These are phyloP conservation scores for Eragrostis nindensis DNA, from an alignment of 176 grass and related monocot genomes.

Conservation along the genomic window DNA sequence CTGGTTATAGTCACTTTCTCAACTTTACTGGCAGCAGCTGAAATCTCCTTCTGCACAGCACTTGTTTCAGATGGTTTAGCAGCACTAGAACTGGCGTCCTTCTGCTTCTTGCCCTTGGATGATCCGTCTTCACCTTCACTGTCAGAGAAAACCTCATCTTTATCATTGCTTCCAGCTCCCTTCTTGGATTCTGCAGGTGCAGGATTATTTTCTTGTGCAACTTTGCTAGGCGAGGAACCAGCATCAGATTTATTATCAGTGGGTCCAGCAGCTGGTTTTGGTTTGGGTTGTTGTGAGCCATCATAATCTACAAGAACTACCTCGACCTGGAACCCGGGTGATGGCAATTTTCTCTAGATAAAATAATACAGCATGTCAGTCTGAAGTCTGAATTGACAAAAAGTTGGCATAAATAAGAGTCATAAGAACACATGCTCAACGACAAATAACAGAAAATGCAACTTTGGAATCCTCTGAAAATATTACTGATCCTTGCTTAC, in stretches of 20 bases:
- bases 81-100: constrained; percentile 23
- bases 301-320: constrained; percentile 86
- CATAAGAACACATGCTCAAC: neutral
- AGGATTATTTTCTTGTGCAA: constrained; percentile 52
- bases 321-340: constrained; percentile 91
- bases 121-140: constrained; percentile 76
- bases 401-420: neutral
- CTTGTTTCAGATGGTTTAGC: constrained; percentile 62
- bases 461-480: neutral
- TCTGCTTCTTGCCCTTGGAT: constrained; percentile 55
- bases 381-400: neutral
- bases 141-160: constrained; percentile 89
- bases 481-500: constrained; percentile 1
- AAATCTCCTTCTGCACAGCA: constrained; percentile 34
- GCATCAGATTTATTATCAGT: constrained; percentile 44
- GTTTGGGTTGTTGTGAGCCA: constrained; percentile 57
- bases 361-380: constrained; percentile 34
- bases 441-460: constrained; percentile 9
- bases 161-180: constrained; percentile 58
- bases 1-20: constrained; percentile 59
- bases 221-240: constrained; percentile 30
- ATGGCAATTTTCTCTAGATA: constrained; percentile 89
- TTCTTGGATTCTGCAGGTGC: constrained; percentile 46
- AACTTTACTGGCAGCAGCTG: constrained; percentile 42
- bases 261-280: constrained; percentile 30